A percentile compares a stretch with the other conserved stretches of the same genome.
phyloP scores from a whole-genome alignment of 306 rosid genomes.

The Vigna mungo region DNA sequence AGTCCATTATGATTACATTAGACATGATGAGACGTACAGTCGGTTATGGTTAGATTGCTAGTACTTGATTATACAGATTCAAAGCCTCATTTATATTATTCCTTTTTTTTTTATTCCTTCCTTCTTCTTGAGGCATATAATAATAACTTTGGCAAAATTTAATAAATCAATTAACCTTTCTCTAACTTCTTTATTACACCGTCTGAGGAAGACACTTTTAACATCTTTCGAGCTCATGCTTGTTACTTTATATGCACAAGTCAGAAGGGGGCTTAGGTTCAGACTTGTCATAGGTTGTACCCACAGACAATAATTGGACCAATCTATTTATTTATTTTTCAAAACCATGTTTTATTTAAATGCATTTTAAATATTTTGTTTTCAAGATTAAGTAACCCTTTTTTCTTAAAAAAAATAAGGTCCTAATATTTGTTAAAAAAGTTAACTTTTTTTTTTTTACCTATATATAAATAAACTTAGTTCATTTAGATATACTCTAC shows the following conservation, averaged over 20 bases:
- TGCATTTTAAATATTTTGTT: neutral
- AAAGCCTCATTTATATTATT: neutral
- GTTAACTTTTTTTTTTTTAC: no score
- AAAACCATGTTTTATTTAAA: neutral
- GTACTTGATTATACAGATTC: constrained; percentile 16
- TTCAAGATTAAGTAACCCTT: neutral
- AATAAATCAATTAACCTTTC: neutral
- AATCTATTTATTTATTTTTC: neutral
- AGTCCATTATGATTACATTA: neutral
- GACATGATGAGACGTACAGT: neutral
- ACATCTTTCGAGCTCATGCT: constrained; percentile 41
- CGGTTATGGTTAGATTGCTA: neutral
- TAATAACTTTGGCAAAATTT: neutral
- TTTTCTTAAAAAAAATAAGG: neutral
- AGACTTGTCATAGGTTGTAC: constrained; percentile 43
- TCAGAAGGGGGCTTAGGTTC: constrained; percentile 40
- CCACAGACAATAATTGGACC: constrained; percentile 27
- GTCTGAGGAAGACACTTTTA: constrained; percentile 15
- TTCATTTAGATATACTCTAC: neutral
- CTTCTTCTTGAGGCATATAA: neutral
- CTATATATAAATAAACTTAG: neutral
- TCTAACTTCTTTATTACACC: constrained; percentile 7
- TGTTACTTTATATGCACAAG: constrained; percentile 29
- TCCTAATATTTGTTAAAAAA: neutral
- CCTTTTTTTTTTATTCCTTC: neutral